These are phyloP conservation scores for Epichloe festucae DNA, from an alignment of 2,329 filamentous ascomycete genomes.

Conservation along the genomic window DNA sequence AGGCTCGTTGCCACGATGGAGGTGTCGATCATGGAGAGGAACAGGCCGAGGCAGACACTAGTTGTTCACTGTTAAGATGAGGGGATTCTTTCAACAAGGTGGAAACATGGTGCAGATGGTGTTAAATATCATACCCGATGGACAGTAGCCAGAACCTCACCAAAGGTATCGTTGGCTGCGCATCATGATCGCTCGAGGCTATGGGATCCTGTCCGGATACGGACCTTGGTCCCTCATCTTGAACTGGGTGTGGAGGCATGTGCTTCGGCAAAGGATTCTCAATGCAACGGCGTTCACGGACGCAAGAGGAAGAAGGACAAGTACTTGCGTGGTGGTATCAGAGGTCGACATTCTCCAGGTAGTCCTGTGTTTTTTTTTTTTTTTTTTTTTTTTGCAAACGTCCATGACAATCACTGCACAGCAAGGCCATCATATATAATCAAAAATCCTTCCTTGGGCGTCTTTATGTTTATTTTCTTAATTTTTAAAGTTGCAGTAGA, in stretches of 20 bases:
- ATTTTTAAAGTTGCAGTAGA: not conserved
- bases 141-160: not conserved
- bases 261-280: no score
- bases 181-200: not conserved
- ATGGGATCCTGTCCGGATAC: not conserved
- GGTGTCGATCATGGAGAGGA: constrained; percentile 45
- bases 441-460: no score
- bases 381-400: no score
- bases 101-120: not conserved
- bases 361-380: no score
- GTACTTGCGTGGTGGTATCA: no score
- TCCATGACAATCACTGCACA: no score
- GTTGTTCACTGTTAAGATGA: not conserved
- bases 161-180: not conserved
- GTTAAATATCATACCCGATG: not conserved
- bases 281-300: no score
- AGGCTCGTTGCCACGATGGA: constrained; percentile 48
- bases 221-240: not conserved
- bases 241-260: no score
- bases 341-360: no score
- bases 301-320: no score
- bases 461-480: not conserved
- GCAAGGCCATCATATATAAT: no score
- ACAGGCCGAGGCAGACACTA: constrained; percentile 38
- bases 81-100: not conserved